phyloP scores from a whole-genome alignment of 768 basidiomycete species.

The Gyrodon lividus region DNA sequence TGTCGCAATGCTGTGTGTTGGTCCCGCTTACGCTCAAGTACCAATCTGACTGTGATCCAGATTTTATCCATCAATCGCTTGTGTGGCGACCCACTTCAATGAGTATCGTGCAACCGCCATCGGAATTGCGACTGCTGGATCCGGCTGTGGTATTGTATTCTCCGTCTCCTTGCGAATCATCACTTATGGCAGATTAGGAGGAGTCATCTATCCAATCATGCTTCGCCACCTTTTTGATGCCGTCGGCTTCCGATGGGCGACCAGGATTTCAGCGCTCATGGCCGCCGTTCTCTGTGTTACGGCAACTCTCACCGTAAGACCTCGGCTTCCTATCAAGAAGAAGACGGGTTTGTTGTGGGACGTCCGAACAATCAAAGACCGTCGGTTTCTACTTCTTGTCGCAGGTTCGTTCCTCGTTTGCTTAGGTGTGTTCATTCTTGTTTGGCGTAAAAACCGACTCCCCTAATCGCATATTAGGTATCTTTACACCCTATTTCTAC shows the following conservation, averaged over 20 bases:
- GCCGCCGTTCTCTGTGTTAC: conserved; percentile 46
- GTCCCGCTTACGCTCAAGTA: background rate
- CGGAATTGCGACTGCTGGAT: conserved; percentile 71
- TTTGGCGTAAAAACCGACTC: background rate
- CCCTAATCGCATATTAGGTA: conserved; percentile 39
- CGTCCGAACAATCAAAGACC: conserved; percentile 41
- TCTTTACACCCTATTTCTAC: conserved; percentile 74
- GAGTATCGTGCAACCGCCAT: conserved; percentile 69
- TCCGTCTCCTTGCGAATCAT: conserved; percentile 16
- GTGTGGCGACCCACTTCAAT: conserved; percentile 63
- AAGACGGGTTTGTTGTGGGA: conserved; percentile 22
- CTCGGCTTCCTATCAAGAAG: conserved; percentile 21
- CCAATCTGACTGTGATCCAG: conserved; percentile 33
- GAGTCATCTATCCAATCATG: conserved; percentile 67
- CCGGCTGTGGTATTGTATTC: conserved; percentile 48
- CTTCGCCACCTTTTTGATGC: conserved; percentile 53
- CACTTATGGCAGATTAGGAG: conserved; percentile 43
- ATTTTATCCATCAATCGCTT: conserved; percentile 68
- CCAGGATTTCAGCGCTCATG: conserved; percentile 55
- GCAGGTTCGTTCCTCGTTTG: conserved; percentile 58
- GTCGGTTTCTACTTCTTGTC: conserved; percentile 51
- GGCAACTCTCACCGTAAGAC: conserved; percentile 48
- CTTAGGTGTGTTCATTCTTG: conserved; percentile 44
- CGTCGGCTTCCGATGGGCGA: conserved; percentile 62
- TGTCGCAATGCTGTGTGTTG: conserved; percentile 59